Percentiles rank a stretch among this genome's conserved stretches.
phyloP scores from a whole-genome alignment of 2,329 filamentous ascomycete genomes.

The Colletotrichum navitas region DNA sequence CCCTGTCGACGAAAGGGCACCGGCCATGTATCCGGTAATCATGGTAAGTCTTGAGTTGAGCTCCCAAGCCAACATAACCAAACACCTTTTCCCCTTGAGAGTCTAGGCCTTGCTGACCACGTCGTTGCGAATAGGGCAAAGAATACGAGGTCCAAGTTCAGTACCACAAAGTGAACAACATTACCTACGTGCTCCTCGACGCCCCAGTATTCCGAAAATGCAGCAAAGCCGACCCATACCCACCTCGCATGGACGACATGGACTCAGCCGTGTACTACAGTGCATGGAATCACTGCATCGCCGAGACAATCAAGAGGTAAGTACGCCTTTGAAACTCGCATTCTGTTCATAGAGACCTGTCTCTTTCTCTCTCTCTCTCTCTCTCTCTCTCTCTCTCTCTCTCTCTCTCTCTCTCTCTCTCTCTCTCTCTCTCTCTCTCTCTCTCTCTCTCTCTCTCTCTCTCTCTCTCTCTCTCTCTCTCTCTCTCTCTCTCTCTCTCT shows the following conservation, averaged over 20 bases:
- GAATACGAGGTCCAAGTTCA: conserved; percentile 73
- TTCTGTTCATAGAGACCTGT: not conserved
- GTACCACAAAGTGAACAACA: conserved; percentile 73
- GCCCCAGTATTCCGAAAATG: conserved; percentile 75
- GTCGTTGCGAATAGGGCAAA: conserved; percentile 49
- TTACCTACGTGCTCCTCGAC: conserved; percentile 76
- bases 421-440: not conserved
- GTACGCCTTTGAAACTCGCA: not conserved
- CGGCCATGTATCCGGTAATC: not conserved
- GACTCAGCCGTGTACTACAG: conserved; percentile 77
- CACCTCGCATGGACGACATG: conserved; percentile 76
- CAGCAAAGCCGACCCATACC: conserved; percentile 72
- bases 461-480: not conserved
- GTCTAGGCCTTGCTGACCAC: not conserved
- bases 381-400: not conserved
- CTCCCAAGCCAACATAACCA: not conserved
- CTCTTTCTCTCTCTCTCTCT: not conserved
- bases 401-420: not conserved
- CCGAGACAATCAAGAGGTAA: conserved; percentile 56
- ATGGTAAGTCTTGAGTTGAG: not conserved
- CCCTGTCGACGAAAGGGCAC: not conserved
- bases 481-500: not conserved
- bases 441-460: not conserved
- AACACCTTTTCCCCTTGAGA: not conserved
- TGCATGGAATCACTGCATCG: conserved; percentile 75